phyloP scores from a whole-genome alignment of 2,329 filamentous ascomycete species.

The Sporothrix variecibatus region DNA sequence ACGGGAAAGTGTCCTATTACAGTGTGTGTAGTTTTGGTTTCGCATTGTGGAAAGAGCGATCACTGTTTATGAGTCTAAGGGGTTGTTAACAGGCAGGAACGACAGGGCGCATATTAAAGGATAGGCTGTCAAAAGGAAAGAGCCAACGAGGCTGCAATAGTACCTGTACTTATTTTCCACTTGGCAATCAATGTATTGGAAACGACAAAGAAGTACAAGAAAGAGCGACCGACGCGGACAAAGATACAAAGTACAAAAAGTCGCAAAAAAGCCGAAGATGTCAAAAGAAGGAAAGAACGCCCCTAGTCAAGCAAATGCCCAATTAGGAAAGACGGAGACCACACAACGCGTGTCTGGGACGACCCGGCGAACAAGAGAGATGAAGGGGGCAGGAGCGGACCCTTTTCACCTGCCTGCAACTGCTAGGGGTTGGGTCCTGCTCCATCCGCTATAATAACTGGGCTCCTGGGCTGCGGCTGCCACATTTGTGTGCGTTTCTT shows the following conservation, averaged over 20 bases:
- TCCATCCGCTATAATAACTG: background rate
- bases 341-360: conserved; percentile 10
- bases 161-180: background rate
- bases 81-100: background rate
- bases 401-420: conserved; percentile 6
- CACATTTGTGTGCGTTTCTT: background rate
- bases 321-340: conserved; percentile 9
- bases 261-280: background rate
- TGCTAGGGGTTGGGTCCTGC: background rate
- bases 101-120: background rate
- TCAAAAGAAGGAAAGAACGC: background rate
- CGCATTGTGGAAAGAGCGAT: background rate
- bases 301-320: background rate
- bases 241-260: background rate
- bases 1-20: background rate
- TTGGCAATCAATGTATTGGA: conserved; percentile 18
- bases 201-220: conserved; percentile 14
- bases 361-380: conserved; percentile 14
- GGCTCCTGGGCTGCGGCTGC: background rate
- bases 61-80: conserved; percentile 10
- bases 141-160: background rate
- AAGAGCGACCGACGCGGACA: background rate
- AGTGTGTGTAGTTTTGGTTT: background rate
- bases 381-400: conserved; percentile 21
- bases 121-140: background rate